Evolutionary conservation across 2,329 filamentous ascomycete species (phyloP).

Genomic region (Ophiostoma sp.): DNA sequence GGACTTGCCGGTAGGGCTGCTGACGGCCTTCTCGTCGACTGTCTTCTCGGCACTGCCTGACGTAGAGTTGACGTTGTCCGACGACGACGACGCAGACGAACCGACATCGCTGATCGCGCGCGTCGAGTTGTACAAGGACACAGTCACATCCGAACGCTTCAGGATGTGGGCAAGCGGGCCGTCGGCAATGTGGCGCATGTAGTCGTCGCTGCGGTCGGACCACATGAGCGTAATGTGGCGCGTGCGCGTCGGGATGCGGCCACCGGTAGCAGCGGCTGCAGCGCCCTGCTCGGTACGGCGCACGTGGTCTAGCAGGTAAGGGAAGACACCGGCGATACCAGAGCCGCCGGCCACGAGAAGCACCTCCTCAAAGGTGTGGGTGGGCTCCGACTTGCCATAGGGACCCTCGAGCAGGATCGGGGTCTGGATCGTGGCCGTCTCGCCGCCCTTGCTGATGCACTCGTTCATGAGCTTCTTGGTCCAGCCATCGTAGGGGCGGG

Average conservation of each 20-base stretch:
- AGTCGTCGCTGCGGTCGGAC: constrained; percentile 23
- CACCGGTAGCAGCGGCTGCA: not conserved
- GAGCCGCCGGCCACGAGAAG: constrained; percentile 27
- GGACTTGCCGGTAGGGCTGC: not conserved
- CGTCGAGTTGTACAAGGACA: constrained; percentile 19
- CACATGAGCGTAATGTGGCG: constrained; percentile 24
- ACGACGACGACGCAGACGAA: constrained; percentile 7
- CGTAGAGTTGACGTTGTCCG: constrained; percentile 8
- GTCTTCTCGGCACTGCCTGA: not conserved
- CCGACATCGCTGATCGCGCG: not conserved
- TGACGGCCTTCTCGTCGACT: not conserved
- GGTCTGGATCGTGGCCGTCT: constrained; percentile 10
- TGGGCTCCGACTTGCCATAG: constrained; percentile 25
- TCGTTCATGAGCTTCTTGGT: constrained; percentile 24
- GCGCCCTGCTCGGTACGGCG: constrained; percentile 16
- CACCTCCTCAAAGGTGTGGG: constrained; percentile 24
- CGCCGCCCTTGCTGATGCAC: constrained; percentile 21
- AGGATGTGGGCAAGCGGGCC: constrained; percentile 16
- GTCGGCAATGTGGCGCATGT: constrained; percentile 19
- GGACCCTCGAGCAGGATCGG: constrained; percentile 27
- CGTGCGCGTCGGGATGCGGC: constrained; percentile 22
- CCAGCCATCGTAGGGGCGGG: constrained; percentile 27
- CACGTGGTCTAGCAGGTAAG: constrained; percentile 25
- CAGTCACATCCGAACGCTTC: constrained; percentile 18
- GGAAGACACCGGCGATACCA: constrained; percentile 26